Evolutionary conservation across 345 rosid genomes (phyloP), one percentile per base, ranked within the genome.

Genomic region (Rhodamnia rubescens): DNA sequence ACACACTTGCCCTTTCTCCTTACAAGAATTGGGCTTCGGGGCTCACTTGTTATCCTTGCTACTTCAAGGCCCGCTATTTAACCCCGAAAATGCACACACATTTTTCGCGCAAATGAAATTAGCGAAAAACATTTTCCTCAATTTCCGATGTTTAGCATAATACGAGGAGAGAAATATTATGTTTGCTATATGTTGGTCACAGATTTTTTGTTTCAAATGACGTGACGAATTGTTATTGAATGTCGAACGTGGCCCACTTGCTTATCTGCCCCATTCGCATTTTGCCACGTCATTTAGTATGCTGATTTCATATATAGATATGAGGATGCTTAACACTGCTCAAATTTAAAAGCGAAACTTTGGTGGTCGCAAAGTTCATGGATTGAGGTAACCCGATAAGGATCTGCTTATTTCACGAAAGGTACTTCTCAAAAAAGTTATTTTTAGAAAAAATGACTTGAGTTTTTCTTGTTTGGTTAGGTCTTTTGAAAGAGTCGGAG

Each of bases 261-360:
- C 22, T 32, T 64, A 32, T 32, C 3, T 64, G 1, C 3, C 21
- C 7, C 7, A 2, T 16, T 64, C 9, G 2, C 22, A 64, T 7
- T 64, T 64, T 64, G 24, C 6, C 75, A 8, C 1, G 24, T 64
- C 11, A 64, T 32, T 5, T 32, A 64, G 9, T 4, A 32, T 32
- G 47, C 13, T 0, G 14, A 64, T 16, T 32, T 3, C 0, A 42
- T 64, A 5, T 18, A 16, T 0, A 32, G 1, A 4, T 9, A 5
- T 16, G 16, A 64, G 44, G 14, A 2, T 64, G 4, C 24, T 42
- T 8, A 32, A 22, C 24, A 32, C 1, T 16, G 11, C 75, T 32
- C 11, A 0, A 64, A 7, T 32, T 2, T 29, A 15, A 7, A 64
- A 32, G 11, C 75, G 4, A 2, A 64, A 64, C 75, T 64, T 64